Conservation (phyloP, 495 filamentous ascomycete genomes). For the Annulohypoxylon moriforme region DNA sequence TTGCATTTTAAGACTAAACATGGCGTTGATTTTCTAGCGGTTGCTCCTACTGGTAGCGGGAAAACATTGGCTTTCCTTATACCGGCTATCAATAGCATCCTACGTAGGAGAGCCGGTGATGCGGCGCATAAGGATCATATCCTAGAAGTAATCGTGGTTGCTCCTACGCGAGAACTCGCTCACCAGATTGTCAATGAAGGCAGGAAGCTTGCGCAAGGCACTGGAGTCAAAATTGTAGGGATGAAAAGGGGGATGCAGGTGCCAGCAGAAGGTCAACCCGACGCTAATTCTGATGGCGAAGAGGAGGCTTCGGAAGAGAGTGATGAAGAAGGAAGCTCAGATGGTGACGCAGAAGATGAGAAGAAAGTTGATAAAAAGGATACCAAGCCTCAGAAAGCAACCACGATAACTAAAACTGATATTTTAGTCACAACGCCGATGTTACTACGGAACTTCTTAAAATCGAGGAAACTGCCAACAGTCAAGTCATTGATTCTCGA, state of each 20-base stretch:
- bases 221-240: slow-evolving; percentile 80
- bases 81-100: slow-evolving; percentile 79
- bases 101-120: slow-evolving; percentile 60
- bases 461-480: slow-evolving; percentile 66
- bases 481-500: slow-evolving; percentile 83
- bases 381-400: slow-evolving; percentile 51
- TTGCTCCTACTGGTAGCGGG: slow-evolving; percentile 96
- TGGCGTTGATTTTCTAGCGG: slow-evolving; percentile 78
- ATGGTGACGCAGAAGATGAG: slow-evolving; percentile 54
- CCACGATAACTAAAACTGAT: slow-evolving; percentile 73
- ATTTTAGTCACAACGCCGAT: slow-evolving; percentile 91
- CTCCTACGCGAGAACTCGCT: slow-evolving; percentile 92
- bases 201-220: slow-evolving; percentile 79
- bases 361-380: slow-evolving; percentile 52
- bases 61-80: slow-evolving; percentile 95
- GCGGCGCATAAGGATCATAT: slow-evolving; percentile 58
- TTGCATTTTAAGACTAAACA: slow-evolving; percentile 39
- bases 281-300: slow-evolving; percentile 46
- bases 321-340: slow-evolving; percentile 56
- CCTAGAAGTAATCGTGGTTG: slow-evolving; percentile 79
- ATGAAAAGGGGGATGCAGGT: slow-evolving; percentile 88
- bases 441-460: slow-evolving; percentile 77
- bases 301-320: slow-evolving; percentile 51
- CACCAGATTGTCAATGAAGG: slow-evolving; percentile 94
- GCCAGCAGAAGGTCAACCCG: slow-evolving; percentile 57